Evolutionary conservation across 306 rosid species (phyloP).

Genomic region (Cicer arietinum): DNA sequence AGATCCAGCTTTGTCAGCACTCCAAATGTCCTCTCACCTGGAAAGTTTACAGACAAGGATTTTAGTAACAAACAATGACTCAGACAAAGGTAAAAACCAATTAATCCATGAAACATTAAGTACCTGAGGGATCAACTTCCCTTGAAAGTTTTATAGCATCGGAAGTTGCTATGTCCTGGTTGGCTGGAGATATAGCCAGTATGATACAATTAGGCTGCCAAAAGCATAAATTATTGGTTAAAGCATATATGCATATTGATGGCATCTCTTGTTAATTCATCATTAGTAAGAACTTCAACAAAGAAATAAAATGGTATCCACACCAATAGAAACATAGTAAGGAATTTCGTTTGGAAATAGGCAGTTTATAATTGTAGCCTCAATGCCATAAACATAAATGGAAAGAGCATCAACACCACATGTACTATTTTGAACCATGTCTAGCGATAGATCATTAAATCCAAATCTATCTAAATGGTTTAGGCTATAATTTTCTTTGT

Average conservation of each 20-base stretch:
- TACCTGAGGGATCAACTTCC: conserved; percentile 92
- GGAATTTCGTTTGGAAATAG: conserved; percentile 25
- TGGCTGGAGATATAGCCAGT: conserved; percentile 92
- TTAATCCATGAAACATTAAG: conserved; percentile 14
- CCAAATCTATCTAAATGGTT: conserved; percentile 2
- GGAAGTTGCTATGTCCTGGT: conserved; percentile 95
- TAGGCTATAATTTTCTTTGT: not conserved
- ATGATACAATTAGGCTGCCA: conserved; percentile 85
- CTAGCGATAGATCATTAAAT: conserved; percentile 7
- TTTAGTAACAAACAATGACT: conserved; percentile 19
- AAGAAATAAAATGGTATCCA: conserved; percentile 21
- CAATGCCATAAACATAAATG: conserved; percentile 24
- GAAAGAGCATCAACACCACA: not conserved
- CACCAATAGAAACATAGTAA: conserved; percentile 24
- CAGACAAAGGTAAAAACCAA: conserved; percentile 6
- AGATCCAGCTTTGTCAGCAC: conserved; percentile 91
- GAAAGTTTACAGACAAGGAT: conserved; percentile 44
- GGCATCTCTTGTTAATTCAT: conserved; percentile 24
- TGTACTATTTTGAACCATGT: not conserved
- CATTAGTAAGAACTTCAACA: conserved; percentile 22
- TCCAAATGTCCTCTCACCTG: conserved; percentile 91
- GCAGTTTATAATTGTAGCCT: conserved; percentile 6
- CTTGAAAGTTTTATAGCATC: conserved; percentile 90
- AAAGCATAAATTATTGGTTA: conserved; percentile 38
- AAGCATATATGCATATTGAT: not conserved